Percentiles rank a stretch among this genome's conserved stretches.
phyloP scores from a whole-genome alignment of 73 alveolate genomes.

The Halteria grandinella region DNA sequence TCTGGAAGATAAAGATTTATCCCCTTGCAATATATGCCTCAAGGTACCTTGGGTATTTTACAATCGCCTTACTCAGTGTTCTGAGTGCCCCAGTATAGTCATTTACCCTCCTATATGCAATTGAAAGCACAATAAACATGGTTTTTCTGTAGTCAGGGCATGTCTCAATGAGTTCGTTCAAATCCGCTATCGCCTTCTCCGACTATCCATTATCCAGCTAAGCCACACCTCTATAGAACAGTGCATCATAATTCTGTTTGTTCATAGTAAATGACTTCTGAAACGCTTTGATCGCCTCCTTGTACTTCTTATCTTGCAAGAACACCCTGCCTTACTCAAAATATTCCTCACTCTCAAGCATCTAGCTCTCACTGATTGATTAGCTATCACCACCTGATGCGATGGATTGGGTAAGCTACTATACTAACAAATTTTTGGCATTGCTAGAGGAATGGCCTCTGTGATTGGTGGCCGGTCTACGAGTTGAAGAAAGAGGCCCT shows the following conservation, averaged over 20 bases:
- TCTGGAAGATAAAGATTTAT: constrained; percentile 51
- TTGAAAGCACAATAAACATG: constrained; percentile 64
- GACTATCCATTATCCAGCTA: constrained; percentile 53
- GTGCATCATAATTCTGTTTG: constrained; percentile 53
- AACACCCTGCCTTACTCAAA: constrained; percentile 63
- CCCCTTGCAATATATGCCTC: constrained; percentile 82
- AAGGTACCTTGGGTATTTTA: constrained; percentile 64
- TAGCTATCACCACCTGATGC: no score
- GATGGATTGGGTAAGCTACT: no score
- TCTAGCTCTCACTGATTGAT: constrained; percentile 3
- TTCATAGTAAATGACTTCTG: constrained; percentile 43
- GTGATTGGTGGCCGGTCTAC: no score
- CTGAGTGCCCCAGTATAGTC: constrained; percentile 59
- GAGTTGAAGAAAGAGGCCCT: no score
- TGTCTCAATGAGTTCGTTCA: constrained; percentile 33
- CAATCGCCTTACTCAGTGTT: constrained; percentile 63
- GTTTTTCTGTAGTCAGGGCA: constrained; percentile 64
- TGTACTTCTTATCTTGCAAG: constrained; percentile 59
- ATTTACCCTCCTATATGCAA: constrained; percentile 61
- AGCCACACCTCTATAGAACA: constrained; percentile 68
- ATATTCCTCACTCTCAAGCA: constrained; percentile 47
- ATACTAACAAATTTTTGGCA: no score
- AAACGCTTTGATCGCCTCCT: constrained; percentile 66
- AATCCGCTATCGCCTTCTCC: constrained; percentile 49
- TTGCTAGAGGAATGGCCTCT: no score